A percentile compares a stretch with the other conserved stretches of the same genome.
phyloP scores from a whole-genome alignment of 75 land plant species.

The Selaginella moellendorffii region DNA sequence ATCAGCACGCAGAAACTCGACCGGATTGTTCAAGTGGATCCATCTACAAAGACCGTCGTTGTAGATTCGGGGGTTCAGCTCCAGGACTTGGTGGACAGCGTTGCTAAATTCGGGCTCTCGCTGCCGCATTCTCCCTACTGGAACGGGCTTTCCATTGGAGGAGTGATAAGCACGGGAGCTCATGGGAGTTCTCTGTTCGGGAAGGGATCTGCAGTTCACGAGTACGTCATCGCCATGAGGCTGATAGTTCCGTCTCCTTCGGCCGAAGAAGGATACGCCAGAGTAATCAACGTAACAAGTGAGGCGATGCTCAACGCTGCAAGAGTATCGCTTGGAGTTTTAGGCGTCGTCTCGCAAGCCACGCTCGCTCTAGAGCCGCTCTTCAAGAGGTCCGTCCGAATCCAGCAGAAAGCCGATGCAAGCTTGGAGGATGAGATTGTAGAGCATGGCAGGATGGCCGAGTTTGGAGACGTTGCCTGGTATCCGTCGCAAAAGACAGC shows the following conservation, averaged over 20 bases:
- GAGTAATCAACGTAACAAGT: constrained; percentile 21
- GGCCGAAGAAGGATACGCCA: constrained; percentile 38
- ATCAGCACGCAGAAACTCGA: constrained; percentile 51
- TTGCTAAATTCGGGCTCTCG: constrained; percentile 26
- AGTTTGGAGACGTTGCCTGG: constrained; percentile 12
- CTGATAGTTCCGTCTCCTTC: constrained; percentile 40
- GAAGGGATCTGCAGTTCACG: constrained; percentile 57
- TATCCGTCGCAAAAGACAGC: not conserved
- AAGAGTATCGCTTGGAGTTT: constrained; percentile 59
- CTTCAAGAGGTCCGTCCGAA: constrained; percentile 29
- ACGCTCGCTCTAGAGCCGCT: constrained; percentile 25
- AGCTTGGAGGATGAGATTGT: constrained; percentile 1
- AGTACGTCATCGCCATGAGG: constrained; percentile 35
- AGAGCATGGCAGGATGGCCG: constrained; percentile 2
- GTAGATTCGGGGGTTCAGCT: constrained; percentile 52
- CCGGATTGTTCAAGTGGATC: constrained; percentile 23
- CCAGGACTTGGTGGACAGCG: constrained; percentile 22
- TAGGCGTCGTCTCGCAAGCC: constrained; percentile 67
- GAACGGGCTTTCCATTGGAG: constrained; percentile 60
- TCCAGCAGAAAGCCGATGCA: not conserved
- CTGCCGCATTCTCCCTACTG: constrained; percentile 62
- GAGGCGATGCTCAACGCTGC: constrained; percentile 43
- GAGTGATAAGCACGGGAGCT: constrained; percentile 50
- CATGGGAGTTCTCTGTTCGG: constrained; percentile 74
- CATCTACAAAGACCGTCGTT: constrained; percentile 18